Evolutionary conservation across 1,139 yeast genomes (phyloP).

Genomic region (Scheffersomyces quercinus): DNA sequence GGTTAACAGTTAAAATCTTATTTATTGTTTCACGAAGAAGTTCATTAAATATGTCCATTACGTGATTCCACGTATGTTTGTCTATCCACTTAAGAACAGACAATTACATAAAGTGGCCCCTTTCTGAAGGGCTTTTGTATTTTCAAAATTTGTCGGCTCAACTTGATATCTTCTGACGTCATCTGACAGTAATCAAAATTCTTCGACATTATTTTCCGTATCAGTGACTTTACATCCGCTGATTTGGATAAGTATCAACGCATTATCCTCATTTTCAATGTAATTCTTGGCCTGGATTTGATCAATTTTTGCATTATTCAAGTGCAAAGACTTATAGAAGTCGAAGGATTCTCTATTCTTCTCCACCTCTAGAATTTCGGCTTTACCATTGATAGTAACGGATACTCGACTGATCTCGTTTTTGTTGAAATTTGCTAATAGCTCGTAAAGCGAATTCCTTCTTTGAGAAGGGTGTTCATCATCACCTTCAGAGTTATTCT

Average conservation of each 20-base stretch:
- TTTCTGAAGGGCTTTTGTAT: too few species aligned
- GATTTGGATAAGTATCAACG: conserved; percentile 64
- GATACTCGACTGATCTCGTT: conserved; percentile 74
- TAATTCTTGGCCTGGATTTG: conserved; percentile 58
- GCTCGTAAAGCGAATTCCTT: conserved; percentile 53
- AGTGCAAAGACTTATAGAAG: conserved; percentile 59
- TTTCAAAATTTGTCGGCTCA: too few species aligned
- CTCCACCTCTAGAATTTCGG: conserved; percentile 49
- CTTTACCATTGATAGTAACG: conserved; percentile 75
- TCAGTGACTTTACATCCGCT: conserved; percentile 80
- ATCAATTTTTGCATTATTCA: conserved; percentile 68
- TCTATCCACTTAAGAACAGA: too few species aligned
- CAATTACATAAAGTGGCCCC: too few species aligned
- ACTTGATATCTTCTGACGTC: too few species aligned
- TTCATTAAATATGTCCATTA: too few species aligned
- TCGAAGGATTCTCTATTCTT: conserved; percentile 46
- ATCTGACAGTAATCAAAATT: conserved; percentile 27
- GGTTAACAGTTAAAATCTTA: too few species aligned
- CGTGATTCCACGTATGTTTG: too few species aligned
- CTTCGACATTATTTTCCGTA: conserved; percentile 63
- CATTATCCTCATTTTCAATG: conserved; percentile 54
- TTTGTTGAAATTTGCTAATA: conserved; percentile 73
- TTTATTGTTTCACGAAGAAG: too few species aligned
- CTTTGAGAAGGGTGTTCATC: conserved; percentile 24
- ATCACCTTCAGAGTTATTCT: conserved; percentile 18